Evolutionary conservation across 495 filamentous ascomycete species (phyloP).

Genomic region (Penicillium canescens): DNA sequence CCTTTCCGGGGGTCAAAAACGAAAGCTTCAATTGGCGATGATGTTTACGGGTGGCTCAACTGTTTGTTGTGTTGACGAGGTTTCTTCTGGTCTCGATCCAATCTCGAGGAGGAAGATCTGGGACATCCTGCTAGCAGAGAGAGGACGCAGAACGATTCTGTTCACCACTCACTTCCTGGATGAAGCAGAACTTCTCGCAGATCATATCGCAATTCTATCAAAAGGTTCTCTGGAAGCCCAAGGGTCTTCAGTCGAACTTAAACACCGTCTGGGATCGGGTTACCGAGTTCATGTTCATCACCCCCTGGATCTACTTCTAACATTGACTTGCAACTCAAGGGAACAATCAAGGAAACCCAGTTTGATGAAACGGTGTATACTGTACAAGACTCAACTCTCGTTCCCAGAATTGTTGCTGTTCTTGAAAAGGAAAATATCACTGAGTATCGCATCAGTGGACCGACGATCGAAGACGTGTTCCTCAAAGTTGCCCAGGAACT

Average conservation of each 20-base stretch:
- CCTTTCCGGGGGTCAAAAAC: slow-evolving; percentile 84
- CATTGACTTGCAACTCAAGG: slow-evolving; percentile 46
- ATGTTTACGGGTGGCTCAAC: slow-evolving; percentile 85
- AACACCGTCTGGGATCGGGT: slow-evolving; percentile 67
- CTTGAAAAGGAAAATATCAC: slow-evolving; percentile 62
- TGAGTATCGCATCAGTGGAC: slow-evolving; percentile 77
- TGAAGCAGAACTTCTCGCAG: slow-evolving; percentile 74
- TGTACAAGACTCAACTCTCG: slow-evolving; percentile 59
- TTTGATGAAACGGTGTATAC: slow-evolving; percentile 72
- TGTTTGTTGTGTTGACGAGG: slow-evolving; percentile 88
- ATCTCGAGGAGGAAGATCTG: slow-evolving; percentile 81
- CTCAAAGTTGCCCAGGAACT: slow-evolving; percentile 74
- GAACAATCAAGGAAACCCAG: slow-evolving; percentile 54
- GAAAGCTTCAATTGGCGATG: slow-evolving; percentile 89
- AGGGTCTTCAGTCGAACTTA: slow-evolving; percentile 77
- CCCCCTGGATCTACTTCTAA: slow-evolving; percentile 36
- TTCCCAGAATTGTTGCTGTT: slow-evolving; percentile 63
- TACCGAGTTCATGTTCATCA: slow-evolving; percentile 73
- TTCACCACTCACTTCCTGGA: slow-evolving; percentile 85
- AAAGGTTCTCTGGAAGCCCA: slow-evolving; percentile 69
- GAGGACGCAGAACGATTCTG: slow-evolving; percentile 75
- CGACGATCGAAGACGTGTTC: slow-evolving; percentile 88
- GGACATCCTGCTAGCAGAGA: slow-evolving; percentile 81
- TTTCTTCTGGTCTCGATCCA: slow-evolving; percentile 80
- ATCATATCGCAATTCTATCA: slow-evolving; percentile 76